A percentile compares a stretch with the other conserved stretches of the same genome.
Evolutionary conservation across 2,329 filamentous ascomycete species (phyloP).

Genomic region (Venturia aucupariae): DNA sequence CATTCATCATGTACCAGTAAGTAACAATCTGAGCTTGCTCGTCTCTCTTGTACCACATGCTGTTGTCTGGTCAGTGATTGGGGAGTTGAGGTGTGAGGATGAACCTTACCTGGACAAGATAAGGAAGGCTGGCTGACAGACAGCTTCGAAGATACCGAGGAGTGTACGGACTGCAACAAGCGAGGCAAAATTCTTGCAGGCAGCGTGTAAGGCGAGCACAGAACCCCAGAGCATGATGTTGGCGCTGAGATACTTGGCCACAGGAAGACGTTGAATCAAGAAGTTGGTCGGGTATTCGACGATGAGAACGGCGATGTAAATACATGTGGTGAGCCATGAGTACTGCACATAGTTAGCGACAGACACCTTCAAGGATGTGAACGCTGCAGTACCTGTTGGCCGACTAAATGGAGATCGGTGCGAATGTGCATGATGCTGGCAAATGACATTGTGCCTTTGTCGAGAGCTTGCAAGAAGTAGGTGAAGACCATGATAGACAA

Average conservation of each 20-base stretch:
- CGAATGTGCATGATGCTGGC: constrained; percentile 36
- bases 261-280: constrained; percentile 53
- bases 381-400: too few species aligned
- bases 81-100: not conserved
- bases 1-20: constrained; percentile 71
- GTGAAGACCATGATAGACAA: constrained; percentile 62
- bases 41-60: constrained; percentile 61
- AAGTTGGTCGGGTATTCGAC: constrained; percentile 67
- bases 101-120: constrained; percentile 43
- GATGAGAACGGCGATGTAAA: constrained; percentile 61
- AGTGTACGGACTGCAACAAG: constrained; percentile 54
- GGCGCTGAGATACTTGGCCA: constrained; percentile 57
- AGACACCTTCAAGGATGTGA: too few species aligned
- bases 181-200: constrained; percentile 50
- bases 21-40: constrained; percentile 59
- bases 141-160: constrained; percentile 62
- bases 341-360: too few species aligned
- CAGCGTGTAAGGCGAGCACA: constrained; percentile 52
- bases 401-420: constrained; percentile 30
- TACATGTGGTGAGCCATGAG: constrained; percentile 63
- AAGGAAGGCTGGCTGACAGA: constrained; percentile 59
- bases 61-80: not conserved
- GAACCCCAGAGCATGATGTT: constrained; percentile 57
- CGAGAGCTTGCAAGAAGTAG: constrained; percentile 63
- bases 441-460: constrained; percentile 58